phyloP scores from a whole-genome alignment of 352 stramenopile species.

The Phytopythium montanum region DNA sequence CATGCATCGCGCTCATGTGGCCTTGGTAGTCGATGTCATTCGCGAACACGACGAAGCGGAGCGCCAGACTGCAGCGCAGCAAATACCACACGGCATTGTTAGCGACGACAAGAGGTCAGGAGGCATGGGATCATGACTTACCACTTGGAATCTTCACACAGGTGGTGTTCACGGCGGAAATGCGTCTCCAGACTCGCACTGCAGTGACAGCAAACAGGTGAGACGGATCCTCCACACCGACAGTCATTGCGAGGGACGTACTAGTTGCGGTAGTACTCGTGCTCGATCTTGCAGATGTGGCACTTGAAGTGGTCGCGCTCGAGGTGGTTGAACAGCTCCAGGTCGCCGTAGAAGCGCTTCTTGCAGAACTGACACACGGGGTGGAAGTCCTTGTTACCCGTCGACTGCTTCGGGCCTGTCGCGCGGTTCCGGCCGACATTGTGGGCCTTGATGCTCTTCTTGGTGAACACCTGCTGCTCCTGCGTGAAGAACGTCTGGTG shows the following conservation, averaged over 20 bases:
- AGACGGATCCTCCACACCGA: neutral
- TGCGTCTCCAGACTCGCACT: slow-evolving; percentile 81
- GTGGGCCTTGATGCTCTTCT: slow-evolving; percentile 62
- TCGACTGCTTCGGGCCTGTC: slow-evolving; percentile 39
- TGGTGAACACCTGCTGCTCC: slow-evolving; percentile 78
- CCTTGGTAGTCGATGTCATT: slow-evolving; percentile 86
- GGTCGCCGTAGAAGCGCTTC: slow-evolving; percentile 81
- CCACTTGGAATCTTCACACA: slow-evolving; percentile 84
- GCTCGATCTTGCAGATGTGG: slow-evolving; percentile 85
- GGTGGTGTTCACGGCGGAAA: slow-evolving; percentile 76
- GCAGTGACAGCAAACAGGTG: slow-evolving; percentile 9
- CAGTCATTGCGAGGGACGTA: slow-evolving; percentile 26
- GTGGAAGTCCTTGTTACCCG: slow-evolving; percentile 74
- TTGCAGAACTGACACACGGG: slow-evolving; percentile 90
- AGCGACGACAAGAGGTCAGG: neutral
- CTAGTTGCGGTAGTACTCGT: slow-evolving; percentile 91
- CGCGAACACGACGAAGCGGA: slow-evolving; percentile 84
- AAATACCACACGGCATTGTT: slow-evolving; percentile 7
- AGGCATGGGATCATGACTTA: slow-evolving; percentile 15
- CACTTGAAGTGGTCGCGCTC: slow-evolving; percentile 90
- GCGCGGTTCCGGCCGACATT: slow-evolving; percentile 47
- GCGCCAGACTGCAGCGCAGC: slow-evolving; percentile 48
- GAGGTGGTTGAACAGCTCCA: slow-evolving; percentile 84
- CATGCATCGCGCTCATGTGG: slow-evolving; percentile 80
- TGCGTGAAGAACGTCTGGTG: slow-evolving; percentile 83